Base-by-base conservation (phyloP, 2,329 filamentous ascomycete species). In the Paracamarosporium sp. region DNA sequence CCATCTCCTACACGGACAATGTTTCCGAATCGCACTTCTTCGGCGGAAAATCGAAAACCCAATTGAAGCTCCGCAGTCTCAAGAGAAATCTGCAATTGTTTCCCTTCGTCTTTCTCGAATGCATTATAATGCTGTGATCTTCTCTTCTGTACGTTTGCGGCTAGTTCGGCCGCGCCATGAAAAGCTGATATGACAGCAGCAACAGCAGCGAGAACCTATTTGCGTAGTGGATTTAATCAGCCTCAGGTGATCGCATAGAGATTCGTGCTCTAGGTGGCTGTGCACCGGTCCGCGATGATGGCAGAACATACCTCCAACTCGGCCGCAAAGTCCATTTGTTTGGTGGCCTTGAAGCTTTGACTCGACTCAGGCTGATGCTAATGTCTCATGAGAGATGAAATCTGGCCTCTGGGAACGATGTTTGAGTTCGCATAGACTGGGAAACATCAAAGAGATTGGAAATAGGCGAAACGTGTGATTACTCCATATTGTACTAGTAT, bases 171-270 rank as follows among this genome's bases (percentile, higher is more conserved):
- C 15, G 71, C 77, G n/a, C 69, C 74, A 59, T 79, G 76, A 60
- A 80, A 80, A 7, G 78, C 77, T 11, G 74, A 76, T 8, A 79
- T 68, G 11, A 80, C 73, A 8, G 78, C 76, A n/a, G 75, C 67
- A n/a, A 80, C 76, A 48, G 77, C 78, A 24, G 70, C 74, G 44
- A 77, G 66, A 5, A 79, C 76, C 70, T 80, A 28, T 30, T 24
- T 33, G 33, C 31, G 9, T 44, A 5, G 13, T 4, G 5, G 4
- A 30, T 24, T 17, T 43, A 28, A 15, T 25, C 22, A 28, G 15
- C 25, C 25, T 11, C 22, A 28, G 15, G 24, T 1, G 22, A 13
- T 15, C 4, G 22, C 15, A 25, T 12, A 5, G 13, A 24, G 12
- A 13, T 31, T n/a, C 12, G 8, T 38, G 30, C 20, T 38, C 1